Evolutionary conservation across 257 asterid genomes (phyloP).

Genomic region (Nicotiana benthamiana): DNA sequence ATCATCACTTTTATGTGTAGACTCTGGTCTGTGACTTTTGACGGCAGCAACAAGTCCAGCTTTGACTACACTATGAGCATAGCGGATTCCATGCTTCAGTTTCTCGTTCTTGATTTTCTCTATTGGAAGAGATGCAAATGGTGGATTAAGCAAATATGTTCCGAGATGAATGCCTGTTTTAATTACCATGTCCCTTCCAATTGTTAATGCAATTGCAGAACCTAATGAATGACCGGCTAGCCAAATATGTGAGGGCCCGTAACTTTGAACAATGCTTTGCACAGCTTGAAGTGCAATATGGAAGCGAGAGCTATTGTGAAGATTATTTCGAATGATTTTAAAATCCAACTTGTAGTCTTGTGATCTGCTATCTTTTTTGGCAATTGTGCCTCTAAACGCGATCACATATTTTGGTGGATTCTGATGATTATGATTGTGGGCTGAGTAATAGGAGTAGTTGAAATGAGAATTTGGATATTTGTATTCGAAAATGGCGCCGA

Average conservation of each 20-base stretch:
- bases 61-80: conserved; percentile 40
- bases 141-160: conserved; percentile 68
- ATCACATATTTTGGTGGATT: conserved; percentile 42
- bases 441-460: not conserved
- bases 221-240: conserved; percentile 74
- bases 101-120: conserved; percentile 36
- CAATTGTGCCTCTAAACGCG: conserved; percentile 63
- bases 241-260: conserved; percentile 39
- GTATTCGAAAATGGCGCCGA: conserved; percentile 51
- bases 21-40: conserved; percentile 5
- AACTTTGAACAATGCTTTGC: conserved; percentile 1
- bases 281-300: conserved; percentile 28
- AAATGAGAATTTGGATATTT: conserved; percentile 14
- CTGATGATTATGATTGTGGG: conserved; percentile 5
- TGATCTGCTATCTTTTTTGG: conserved; percentile 27
- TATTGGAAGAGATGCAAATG: conserved; percentile 57
- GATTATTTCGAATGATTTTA: conserved; percentile 32
- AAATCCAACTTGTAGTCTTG: conserved; percentile 58
- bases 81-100: conserved; percentile 42
- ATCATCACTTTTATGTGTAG: conserved; percentile 7
- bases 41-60: conserved; percentile 55
- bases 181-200: conserved; percentile 42
- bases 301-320: conserved; percentile 42
- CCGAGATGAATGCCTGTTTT: conserved; percentile 33
- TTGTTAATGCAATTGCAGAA: conserved; percentile 50